These are phyloP conservation scores for Puccinia polysora DNA, from an alignment of 1,284 basidiomycete species.

Conservation along the genomic window DNA sequence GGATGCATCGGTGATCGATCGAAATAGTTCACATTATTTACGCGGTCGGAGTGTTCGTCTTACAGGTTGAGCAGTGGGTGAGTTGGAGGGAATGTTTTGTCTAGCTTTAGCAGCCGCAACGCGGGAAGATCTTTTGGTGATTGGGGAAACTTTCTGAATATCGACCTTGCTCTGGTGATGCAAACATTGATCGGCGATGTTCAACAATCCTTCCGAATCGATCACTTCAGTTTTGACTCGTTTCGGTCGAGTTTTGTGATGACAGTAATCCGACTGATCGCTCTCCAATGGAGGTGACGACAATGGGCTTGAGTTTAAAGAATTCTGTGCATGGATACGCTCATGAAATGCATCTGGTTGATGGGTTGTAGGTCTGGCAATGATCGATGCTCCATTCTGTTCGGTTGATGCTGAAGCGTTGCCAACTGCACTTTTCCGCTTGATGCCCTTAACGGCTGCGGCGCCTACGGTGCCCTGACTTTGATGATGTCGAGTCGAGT, in stretches of 20 bases:
- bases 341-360: too few relatives aligned
- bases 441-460: neutral
- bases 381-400: neutral
- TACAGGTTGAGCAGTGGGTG: neutral
- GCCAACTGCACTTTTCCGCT: constrained; percentile 20
- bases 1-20: too few relatives aligned
- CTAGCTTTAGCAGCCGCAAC: constrained; percentile 2
- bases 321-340: neutral
- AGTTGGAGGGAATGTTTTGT: neutral
- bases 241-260: neutral
- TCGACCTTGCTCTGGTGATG: too few relatives aligned
- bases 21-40: too few relatives aligned
- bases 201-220: too few relatives aligned
- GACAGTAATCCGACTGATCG: neutral
- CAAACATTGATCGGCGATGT: too few relatives aligned
- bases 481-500: neutral
- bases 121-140: neutral
- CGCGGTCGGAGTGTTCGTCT: constrained; percentile 6
- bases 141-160: too few relatives aligned
- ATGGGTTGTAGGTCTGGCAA: neutral
- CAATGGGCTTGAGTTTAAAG: neutral
- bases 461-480: neutral
- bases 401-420: neutral
- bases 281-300: neutral
- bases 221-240: neutral